Conservation (phyloP, 1,284 basidiomycete genomes). For the Tilletia horrida region DNA sequence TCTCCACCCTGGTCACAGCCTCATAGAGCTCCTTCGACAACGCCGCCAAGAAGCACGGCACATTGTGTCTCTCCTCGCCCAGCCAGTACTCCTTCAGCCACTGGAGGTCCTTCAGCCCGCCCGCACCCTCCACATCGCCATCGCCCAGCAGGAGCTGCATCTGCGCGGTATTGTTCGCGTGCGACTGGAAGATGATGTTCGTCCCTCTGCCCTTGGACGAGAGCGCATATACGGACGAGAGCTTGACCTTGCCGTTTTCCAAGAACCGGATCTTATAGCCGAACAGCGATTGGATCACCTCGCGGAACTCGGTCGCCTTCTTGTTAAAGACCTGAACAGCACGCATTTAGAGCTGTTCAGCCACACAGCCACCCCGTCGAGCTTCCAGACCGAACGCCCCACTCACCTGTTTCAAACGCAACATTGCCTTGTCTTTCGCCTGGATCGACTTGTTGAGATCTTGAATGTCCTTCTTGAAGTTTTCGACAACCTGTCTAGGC, state of each 20-base stretch:
- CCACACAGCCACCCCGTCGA: too few relatives aligned
- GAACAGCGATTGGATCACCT: slow-evolving; percentile 73
- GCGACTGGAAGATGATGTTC: slow-evolving; percentile 16
- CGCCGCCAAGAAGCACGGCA: slow-evolving; percentile 60
- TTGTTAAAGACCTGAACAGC: slow-evolving; percentile 63
- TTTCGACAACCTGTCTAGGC: slow-evolving; percentile 65
- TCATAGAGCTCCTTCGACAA: slow-evolving; percentile 59
- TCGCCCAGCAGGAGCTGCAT: slow-evolving; percentile 32
- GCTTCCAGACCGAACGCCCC: too few relatives aligned
- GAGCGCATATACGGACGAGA: slow-evolving; percentile 66
- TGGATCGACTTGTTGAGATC: slow-evolving; percentile 61
- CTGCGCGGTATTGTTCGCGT: slow-evolving; percentile 26
- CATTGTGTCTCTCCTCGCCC: slow-evolving; percentile 57
- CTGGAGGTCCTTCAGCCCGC: not conserved
- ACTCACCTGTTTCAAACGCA: slow-evolving; percentile 65
- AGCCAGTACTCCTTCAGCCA: slow-evolving; percentile 58
- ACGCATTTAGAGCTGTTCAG: slow-evolving; percentile 12
- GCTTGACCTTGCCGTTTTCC: slow-evolving; percentile 74
- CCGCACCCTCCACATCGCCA: slow-evolving; percentile 8
- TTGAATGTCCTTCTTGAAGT: slow-evolving; percentile 64
- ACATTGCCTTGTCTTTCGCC: slow-evolving; percentile 68
- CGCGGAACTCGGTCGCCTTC: slow-evolving; percentile 75
- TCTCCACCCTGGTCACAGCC: slow-evolving; percentile 25
- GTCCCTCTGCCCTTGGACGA: slow-evolving; percentile 12
- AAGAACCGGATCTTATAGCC: slow-evolving; percentile 81